Evolutionary conservation across 2,329 filamentous ascomycete species (phyloP), one percentile per base, ranked within the genome.

Genomic region (Diaporthe australafricana): DNA sequence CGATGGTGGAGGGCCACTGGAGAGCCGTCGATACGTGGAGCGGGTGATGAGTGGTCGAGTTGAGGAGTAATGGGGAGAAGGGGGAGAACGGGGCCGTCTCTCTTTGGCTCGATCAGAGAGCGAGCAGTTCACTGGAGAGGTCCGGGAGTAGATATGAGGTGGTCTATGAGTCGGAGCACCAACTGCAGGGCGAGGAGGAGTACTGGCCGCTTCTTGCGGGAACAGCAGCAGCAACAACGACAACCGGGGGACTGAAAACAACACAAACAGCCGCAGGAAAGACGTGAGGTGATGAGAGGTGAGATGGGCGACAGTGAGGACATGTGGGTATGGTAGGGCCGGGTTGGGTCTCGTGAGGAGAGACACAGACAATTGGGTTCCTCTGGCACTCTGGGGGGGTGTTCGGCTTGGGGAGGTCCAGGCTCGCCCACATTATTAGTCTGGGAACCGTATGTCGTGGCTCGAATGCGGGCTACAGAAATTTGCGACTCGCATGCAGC

Each of bases 381-480:
- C 42, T 52, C 53, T 63, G 68, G 60, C 52, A 32, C 53, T 52
- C n/a, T n/a, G n/a, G n/a, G 65, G 69, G 69, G 60, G 60, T 5
- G 60, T 65, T 65, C 45, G 60, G 70, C 69, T 63, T 65, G 62
- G 57, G 45, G 60, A 65, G 74, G 72, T 75, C 75, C 74, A 74
- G 76, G 77, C 78, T 77, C 78, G 77, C 78, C 78, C 78, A 78
- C 79, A 77, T 79, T 80, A 77, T 79, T 80, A 75, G 79, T 76
- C 77, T 76, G 77, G 77, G 77, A 77, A 75, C 75, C 73, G 42
- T 77, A 76, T 82, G 81, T 82, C 81, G 81, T 83, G 81, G 81
- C 81, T 82, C 81, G 81, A 82, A 81, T 83, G 81, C 81, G 77
- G 78, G 78, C 78, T 72, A 67, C 66, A 74, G 67, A 76, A 75